Evolutionary conservation across 2,329 filamentous ascomycete genomes (phyloP), one percentile per base, ranked within the genome.

Genomic region (Seiridium cupressi): DNA sequence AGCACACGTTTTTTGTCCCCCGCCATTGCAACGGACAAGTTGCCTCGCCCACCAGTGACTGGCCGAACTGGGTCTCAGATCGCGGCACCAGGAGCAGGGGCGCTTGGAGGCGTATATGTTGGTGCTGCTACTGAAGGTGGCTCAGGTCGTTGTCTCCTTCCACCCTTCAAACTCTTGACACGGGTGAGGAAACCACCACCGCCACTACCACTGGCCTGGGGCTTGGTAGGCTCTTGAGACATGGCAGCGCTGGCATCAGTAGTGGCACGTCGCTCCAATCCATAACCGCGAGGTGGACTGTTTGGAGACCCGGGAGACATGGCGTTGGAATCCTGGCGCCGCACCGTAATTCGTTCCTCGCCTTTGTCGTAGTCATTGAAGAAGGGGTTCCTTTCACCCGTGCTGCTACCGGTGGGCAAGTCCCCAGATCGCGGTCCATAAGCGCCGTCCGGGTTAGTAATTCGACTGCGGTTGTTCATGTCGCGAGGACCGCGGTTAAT

Each of bases 81-180:
- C 13, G 38, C 38, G 38, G 38, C 13, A 8, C 38, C 38, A 42
- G 38, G 38, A 42, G 46, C 56, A 13, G 55, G 38, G 26, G 58
- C 60, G 35, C 64, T 64, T 35, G 65, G 66, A 35, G 65, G 64
- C 34, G 61, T 64, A 54, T 65, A 62, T 18, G 61, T 42, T 32
- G 59, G 55, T 3, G 38, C 46, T 62, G 65, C 65, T 59, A 63
- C 57, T 58, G 58, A 68, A 59, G 69, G 73, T 66, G 66, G 71
- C 63, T 69, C 72, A 64, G 72, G 76, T 60, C 72, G 74, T 68
- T 75, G 77, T 64, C 85, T 81, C 64, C 88, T 82, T 38, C 86
- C 86, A 55, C 89, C 89, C 79, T 92, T 93, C 75, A 95, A 77
- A 74, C 89, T 92, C 83, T 91, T 93, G 78, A 95, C 91, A 58